Percentiles rank a stretch among this genome's conserved stretches.
Conservation (phyloP, 2,329 filamentous ascomycete genomes). For the Penicillium occitanis region DNA sequence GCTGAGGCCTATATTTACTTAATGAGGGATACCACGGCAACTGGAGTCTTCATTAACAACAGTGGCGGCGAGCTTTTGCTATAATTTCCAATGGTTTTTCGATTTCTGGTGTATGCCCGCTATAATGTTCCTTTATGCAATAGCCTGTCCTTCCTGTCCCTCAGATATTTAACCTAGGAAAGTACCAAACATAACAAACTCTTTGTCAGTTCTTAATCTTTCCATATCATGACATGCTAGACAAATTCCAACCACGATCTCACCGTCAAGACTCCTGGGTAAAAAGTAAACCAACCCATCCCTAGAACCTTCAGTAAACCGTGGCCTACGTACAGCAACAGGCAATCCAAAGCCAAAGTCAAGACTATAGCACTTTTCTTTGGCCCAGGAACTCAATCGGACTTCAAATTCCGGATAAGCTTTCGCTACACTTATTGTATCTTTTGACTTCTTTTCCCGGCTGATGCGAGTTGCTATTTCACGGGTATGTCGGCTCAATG, state of each 20-base stretch:
- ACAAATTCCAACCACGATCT: constrained; percentile 48
- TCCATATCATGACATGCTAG: constrained; percentile 52
- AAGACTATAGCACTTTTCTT: constrained; percentile 46
- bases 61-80: constrained; percentile 31
- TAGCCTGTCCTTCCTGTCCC: background rate
- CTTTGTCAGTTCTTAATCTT: constrained; percentile 44
- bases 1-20: constrained; percentile 51
- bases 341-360: constrained; percentile 55
- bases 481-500: constrained; percentile 39
- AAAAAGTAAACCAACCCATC: constrained; percentile 55
- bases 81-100: background rate
- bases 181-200: constrained; percentile 42
- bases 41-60: constrained; percentile 45
- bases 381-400: constrained; percentile 58
- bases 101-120: background rate
- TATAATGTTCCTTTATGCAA: background rate
- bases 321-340: constrained; percentile 50
- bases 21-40: constrained; percentile 34
- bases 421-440: constrained; percentile 31
- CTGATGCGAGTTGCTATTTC: constrained; percentile 42
- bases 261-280: constrained; percentile 46
- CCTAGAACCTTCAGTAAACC: constrained; percentile 40
- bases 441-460: background rate
- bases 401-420: constrained; percentile 46
- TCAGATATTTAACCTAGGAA: constrained; percentile 34